Evolutionary conservation across 2,329 filamentous ascomycete genomes (phyloP).

Genomic region (Microdochium paspali): DNA sequence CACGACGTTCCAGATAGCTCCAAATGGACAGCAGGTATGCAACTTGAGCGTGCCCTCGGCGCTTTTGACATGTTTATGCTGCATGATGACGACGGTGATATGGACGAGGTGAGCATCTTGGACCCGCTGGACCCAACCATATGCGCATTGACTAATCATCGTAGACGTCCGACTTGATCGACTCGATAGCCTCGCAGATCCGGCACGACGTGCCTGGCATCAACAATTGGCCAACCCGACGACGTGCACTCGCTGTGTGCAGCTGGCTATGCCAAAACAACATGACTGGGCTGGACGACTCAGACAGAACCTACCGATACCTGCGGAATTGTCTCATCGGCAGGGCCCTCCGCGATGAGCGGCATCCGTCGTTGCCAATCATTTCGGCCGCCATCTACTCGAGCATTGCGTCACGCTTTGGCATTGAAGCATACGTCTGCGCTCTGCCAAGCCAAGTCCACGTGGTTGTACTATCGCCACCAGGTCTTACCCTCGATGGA

Average conservation of each 20-base stretch:
- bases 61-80: constrained; percentile 88
- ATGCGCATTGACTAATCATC: too few species aligned
- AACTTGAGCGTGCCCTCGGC: constrained; percentile 64
- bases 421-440: constrained; percentile 68
- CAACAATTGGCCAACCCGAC: constrained; percentile 46
- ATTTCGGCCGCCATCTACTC: constrained; percentile 85
- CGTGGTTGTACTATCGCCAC: constrained; percentile 59
- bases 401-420: constrained; percentile 63
- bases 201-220: constrained; percentile 41
- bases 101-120: constrained; percentile 52
- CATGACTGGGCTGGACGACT: constrained; percentile 61
- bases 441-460: constrained; percentile 81
- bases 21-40: constrained; percentile 36
- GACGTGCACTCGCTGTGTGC: constrained; percentile 59
- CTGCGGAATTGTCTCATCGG: constrained; percentile 85
- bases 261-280: constrained; percentile 59
- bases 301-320: constrained; percentile 60
- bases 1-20: constrained; percentile 14
- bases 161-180: constrained; percentile 55
- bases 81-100: constrained; percentile 61
- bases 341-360: constrained; percentile 61
- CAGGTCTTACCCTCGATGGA: constrained; percentile 52
- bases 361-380: constrained; percentile 74
- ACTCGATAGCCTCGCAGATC: constrained; percentile 52
- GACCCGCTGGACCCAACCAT: too few species aligned